These are phyloP conservation scores for Saturnispora kantuleensis DNA, from an alignment of 805 yeast species.

Conservation along the genomic window DNA sequence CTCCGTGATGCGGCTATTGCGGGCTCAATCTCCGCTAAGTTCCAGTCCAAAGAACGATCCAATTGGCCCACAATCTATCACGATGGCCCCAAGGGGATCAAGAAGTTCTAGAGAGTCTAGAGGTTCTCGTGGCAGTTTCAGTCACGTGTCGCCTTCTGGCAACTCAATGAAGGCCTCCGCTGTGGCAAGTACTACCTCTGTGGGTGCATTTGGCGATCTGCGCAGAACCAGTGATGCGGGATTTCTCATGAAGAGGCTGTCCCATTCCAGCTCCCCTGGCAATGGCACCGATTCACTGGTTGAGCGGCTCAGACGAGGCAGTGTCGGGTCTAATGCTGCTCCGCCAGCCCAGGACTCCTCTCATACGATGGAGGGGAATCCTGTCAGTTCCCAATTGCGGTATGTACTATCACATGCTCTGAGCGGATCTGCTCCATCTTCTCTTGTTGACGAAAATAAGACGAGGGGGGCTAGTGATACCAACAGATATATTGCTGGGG, in stretches of 20 bases:
- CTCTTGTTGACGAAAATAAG: background rate
- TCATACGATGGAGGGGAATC: conserved; percentile 1
- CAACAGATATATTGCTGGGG: conserved; percentile 17
- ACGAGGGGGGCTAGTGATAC: background rate
- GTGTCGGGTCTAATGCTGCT: conserved; percentile 6
- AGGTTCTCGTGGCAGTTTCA: conserved; percentile 8
- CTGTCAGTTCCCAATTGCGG: conserved; percentile 6
- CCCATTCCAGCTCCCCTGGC: conserved; percentile 5
- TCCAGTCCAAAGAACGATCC: conserved; percentile 4
- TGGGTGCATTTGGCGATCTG: conserved; percentile 5
- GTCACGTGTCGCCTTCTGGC: conserved; percentile 7
- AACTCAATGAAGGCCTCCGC: conserved; percentile 11
- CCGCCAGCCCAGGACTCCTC: background rate
- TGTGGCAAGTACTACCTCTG: conserved; percentile 9
- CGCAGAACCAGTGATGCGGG: background rate
- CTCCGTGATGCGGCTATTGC: conserved; percentile 3
- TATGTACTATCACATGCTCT: conserved; percentile 1
- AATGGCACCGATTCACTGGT: conserved; percentile 2
- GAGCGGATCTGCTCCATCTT: background rate
- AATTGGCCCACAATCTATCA: background rate
- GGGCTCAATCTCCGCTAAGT: conserved; percentile 1
- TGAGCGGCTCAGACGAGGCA: conserved; percentile 9
- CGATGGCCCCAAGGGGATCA: conserved; percentile 1
- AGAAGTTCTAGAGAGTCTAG: conserved; percentile 4
- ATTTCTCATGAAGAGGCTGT: background rate